Evolutionary conservation across 331 rosid genomes (phyloP), one percentile per base, ranked within the genome.

Genomic region (Acacia pycnantha): DNA sequence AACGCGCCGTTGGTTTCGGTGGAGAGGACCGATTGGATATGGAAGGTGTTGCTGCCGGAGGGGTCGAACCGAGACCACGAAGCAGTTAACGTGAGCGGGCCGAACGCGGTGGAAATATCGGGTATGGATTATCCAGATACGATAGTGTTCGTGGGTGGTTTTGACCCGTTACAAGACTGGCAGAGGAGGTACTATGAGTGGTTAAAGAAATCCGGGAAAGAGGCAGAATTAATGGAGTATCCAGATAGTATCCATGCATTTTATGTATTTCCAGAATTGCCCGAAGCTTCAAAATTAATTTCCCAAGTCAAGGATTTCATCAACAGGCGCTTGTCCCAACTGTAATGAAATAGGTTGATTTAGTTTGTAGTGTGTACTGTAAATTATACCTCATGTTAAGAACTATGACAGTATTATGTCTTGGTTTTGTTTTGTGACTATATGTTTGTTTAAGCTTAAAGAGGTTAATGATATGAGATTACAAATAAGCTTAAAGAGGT

Each of bases 81-180:
- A 5, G 16, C 68, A 3, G 37, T 61, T 26, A 61, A 26, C 2
- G 84, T 82, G 40, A 54, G 41, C 8, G 87, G 90, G 2, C 70
- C 84, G 0, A 73, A 82, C 6, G 72, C 58, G 4, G 54, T 64
- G 44, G 88, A 77, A 54, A 6, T 82, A 1, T 56, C 84, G 75
- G 88, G 88, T 65, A 2, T 85, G 59, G 69, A 78, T 26, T 61
- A 71, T 35, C 94, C 92, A 40, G 78, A 77, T 8, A 62, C 91
- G 0, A 29, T 90, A 6, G 73, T 89, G 11, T 74, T 87, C 22
- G 79, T 84, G 21, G 87, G 83, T 5, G 92, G 90, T 64, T 87
- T 79, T 5, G 94, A 90, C 87, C 92, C 87, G 61, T 79, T 90
- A 33, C 87, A 74, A 11, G 90, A 92, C 53, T 79, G 94, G 89